These are phyloP conservation scores for Candida krabiensis DNA, from an alignment of 805 yeast genomes.

Conservation along the genomic window DNA sequence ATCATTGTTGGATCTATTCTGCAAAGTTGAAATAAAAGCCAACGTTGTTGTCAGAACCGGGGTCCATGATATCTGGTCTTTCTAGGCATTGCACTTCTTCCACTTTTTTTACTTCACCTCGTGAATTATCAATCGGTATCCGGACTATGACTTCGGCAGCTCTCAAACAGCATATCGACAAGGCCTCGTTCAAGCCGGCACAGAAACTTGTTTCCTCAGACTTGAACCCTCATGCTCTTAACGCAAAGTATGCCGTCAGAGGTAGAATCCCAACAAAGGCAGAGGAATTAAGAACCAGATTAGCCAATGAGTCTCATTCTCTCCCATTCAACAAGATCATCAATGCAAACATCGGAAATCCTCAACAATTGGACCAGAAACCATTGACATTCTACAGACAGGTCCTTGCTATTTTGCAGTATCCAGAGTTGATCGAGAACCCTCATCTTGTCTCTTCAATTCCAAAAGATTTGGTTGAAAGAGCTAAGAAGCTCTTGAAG, in stretches of 20 bases:
- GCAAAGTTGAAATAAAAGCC: no score
- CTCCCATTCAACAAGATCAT: conserved; percentile 79
- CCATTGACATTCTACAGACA: conserved; percentile 96
- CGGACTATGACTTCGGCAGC: conserved; percentile 7
- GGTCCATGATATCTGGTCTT: no score
- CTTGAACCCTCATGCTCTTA: conserved; percentile 70
- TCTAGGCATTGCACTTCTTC: no score
- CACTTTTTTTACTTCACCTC: no score
- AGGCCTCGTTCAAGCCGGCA: conserved; percentile 31
- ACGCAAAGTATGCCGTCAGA: conserved; percentile 94
- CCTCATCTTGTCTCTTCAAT: conserved; percentile 33
- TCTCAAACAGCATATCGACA: conserved; percentile 3
- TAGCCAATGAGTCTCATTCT: conserved; percentile 54
- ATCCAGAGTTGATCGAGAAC: conserved; percentile 64
- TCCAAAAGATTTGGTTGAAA: conserved; percentile 68
- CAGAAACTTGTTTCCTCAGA: conserved; percentile 43
- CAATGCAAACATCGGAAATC: conserved; percentile 94
- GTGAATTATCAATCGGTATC: no score
- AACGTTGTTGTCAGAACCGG: no score
- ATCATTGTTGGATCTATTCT: no score
- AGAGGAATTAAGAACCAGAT: conserved; percentile 67
- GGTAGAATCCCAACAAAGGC: conserved; percentile 94
- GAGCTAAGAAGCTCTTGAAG: conserved; percentile 63
- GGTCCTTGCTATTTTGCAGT: conserved; percentile 81
- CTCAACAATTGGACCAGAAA: conserved; percentile 92